Evolutionary conservation across 345 rosid genomes (phyloP).

Genomic region (Reutealis trisperma): DNA sequence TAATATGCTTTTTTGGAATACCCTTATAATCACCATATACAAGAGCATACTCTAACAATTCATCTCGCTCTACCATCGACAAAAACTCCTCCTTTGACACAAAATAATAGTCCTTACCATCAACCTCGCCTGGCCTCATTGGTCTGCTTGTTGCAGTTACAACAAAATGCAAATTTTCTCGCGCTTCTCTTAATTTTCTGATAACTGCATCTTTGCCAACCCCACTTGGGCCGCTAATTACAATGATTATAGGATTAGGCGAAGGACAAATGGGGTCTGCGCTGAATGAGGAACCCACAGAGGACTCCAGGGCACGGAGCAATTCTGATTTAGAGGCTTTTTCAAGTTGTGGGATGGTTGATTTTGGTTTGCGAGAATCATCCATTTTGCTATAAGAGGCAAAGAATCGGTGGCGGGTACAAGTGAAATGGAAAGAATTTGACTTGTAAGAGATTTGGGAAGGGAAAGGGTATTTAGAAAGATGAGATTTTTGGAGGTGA

Average conservation of each 20-base stretch:
- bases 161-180: constrained; percentile 67
- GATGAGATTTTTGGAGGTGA: constrained; percentile 16
- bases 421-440: background rate
- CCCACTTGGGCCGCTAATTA: constrained; percentile 88
- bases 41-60: constrained; percentile 80
- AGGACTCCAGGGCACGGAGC: constrained; percentile 71
- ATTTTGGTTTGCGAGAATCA: constrained; percentile 42
- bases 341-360: constrained; percentile 40
- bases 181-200: constrained; percentile 54
- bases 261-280: constrained; percentile 43
- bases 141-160: constrained; percentile 83
- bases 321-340: constrained; percentile 54
- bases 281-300: constrained; percentile 57
- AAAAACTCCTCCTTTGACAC: constrained; percentile 68
- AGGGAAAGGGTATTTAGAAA: constrained; percentile 10
- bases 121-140: constrained; percentile 74
- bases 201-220: constrained; percentile 95
- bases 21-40: constrained; percentile 96
- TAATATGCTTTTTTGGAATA: constrained; percentile 76
- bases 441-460: constrained; percentile 13
- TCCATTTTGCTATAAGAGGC: constrained; percentile 51
- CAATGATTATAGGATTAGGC: constrained; percentile 67
- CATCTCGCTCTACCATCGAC: constrained; percentile 66
- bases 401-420: constrained; percentile 21
- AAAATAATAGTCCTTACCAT: constrained; percentile 83